Base-by-base conservation (phyloP, 352 stramenopile species). In the Pilasporangium apinafurcum region DNA sequence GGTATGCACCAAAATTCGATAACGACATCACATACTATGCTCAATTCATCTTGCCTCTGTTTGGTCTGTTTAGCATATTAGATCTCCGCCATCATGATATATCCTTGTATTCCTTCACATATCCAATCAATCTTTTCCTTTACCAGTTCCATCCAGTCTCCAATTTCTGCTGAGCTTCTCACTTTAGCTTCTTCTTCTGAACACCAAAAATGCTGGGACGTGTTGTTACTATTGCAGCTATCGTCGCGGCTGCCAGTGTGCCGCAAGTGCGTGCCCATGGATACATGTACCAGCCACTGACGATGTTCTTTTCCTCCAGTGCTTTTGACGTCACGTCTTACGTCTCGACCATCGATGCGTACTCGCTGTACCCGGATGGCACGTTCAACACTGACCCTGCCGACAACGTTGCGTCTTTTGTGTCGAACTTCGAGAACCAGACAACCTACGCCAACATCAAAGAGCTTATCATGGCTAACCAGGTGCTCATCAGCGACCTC, bases 381-480 rank as follows among this genome's bases (percentile, higher is more conserved):
- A 35, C 34, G 25, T 35, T 45, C 25, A 45, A 45, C n/a, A 45
- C 38, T 25, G 32, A 45, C 24, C 38, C 38, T 22, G 38, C 32
- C 16, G 38, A 28, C 21, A 45, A 45, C 24, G 38, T 35, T 25
- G 34, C 32, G 25, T 45, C 38, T 16, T 45, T 45, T 17, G 38
- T 45, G 20, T 25, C 12, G 38, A 25, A 45, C 26, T 45, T 45
- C 38, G 34, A 45, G 38, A 45, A 45, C 24, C 25, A 45, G 16
- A 45, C 38, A 18, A 25, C 25, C 24, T 45, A 24, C 38, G 25
- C 22, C 25, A 45, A 30, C 14, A 20, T 45, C 14, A 25, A 28
- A n/a, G 38, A 45, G n/a, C 32, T 45, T 25, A 45, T 45, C 38
- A 6, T 30, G 38, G 34, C 32, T 25, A 13, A 45, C 18, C 31